phyloP scores from a whole-genome alignment of 2,329 filamentous ascomycete species.

The Monilinia fructicola region DNA sequence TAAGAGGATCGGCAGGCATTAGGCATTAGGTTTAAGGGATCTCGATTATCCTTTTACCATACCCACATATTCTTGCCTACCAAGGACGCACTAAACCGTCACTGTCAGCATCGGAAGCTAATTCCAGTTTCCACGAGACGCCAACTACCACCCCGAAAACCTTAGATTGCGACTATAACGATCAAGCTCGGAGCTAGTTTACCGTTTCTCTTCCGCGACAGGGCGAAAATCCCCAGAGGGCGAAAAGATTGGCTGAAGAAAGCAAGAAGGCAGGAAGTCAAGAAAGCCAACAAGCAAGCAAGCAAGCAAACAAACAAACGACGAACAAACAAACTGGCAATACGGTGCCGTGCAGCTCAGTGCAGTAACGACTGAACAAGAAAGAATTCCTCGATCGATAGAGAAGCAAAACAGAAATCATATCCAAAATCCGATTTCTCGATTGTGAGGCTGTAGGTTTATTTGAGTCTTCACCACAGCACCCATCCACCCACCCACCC shows the following conservation, averaged over 20 bases:
- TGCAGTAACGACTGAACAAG: background rate
- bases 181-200: conserved; percentile 1
- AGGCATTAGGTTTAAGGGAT: conserved; percentile 6
- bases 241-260: background rate
- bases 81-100: conserved; percentile 19
- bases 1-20: conserved; percentile 16
- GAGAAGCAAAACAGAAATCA: background rate
- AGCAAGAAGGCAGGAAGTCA: conserved; percentile 12
- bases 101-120: conserved; percentile 20
- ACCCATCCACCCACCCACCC: background rate
- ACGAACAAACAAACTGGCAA: conserved; percentile 16
- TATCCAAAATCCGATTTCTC: background rate
- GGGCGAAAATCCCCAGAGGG: background rate
- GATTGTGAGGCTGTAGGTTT: conserved; percentile 9
- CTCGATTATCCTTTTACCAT: conserved; percentile 1
- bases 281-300: background rate
- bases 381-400: background rate
- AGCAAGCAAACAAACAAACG: background rate
- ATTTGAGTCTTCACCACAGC: background rate
- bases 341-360: background rate
- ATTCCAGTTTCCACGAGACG: conserved; percentile 20
- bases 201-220: conserved; percentile 17
- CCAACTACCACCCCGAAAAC: conserved; percentile 19
- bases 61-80: conserved; percentile 7
- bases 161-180: conserved; percentile 16